Evolutionary conservation across 805 yeast genomes (phyloP), one percentile per base, ranked within the genome.

Genomic region (Myxozyma geophila): DNA sequence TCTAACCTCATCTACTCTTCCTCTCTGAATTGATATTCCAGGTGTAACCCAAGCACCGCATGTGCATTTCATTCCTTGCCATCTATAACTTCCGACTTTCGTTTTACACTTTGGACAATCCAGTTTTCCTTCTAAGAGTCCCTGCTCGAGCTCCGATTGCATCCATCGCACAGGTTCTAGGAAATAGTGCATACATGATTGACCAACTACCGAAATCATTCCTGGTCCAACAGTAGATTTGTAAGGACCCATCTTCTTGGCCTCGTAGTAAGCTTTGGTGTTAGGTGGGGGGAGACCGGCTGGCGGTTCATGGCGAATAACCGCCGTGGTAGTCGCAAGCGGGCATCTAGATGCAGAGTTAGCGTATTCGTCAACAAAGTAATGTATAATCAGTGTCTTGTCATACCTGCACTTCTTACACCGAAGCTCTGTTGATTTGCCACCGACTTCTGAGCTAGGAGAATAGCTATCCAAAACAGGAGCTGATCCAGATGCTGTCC

Each of bases 21-120:
- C 88, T 36, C 86, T 80, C 74, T 87, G 92, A 60, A 95, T 75
- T 74, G 89, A 90, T 64, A 95, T 82, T 0, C 96, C 96, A 0
- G 99, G 99, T 9, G 90, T 83, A 81, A 93, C 87, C 99, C 99
- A 95, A 70, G 85, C 85, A 1, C 98, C 98, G 75, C 99, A 95
- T 62, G 95, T 85, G 75, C 99, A 95, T 70, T 96, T 79, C 1
- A 93, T 85, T 0, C 99, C 99, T 71, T 87, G 89, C 99, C 99
- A 95, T 66, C 87, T 85, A 74, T 92, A 95, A 0, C 90, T 92
- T 13, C 99, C 99, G 1, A 95, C 84, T 77, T 93, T 95, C 15
- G 89, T 80, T 5, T 79, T 79, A 78, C 99, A 95, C 72, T 87
- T 88, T 1, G 95, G 95, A 75, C 99, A 95, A 10, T 77, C 74